These are phyloP conservation scores for Cadophora gregata DNA, from an alignment of 2,329 filamentous ascomycete species.

Conservation along the genomic window DNA sequence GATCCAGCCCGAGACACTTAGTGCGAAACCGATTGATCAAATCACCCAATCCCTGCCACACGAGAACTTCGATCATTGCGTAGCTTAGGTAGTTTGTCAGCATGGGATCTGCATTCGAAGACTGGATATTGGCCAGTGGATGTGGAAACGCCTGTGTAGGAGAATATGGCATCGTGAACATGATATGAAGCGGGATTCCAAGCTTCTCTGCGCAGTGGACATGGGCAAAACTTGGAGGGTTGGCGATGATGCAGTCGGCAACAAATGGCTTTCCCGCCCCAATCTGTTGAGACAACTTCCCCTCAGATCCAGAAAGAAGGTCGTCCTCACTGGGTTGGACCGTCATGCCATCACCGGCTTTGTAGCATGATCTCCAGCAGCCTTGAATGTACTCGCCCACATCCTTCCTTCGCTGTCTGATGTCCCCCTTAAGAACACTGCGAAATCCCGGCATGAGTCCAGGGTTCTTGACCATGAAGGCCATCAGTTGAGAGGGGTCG, in stretches of 20 bases:
- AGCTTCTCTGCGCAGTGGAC: constrained; percentile 78
- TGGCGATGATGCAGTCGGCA: constrained; percentile 81
- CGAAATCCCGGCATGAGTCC: constrained; percentile 85
- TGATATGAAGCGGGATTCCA: constrained; percentile 78
- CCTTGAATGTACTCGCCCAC: constrained; percentile 81
- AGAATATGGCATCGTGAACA: constrained; percentile 89
- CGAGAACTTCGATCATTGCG: constrained; percentile 72
- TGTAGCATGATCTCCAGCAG: constrained; percentile 86
- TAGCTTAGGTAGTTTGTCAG: constrained; percentile 74
- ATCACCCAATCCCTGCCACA: constrained; percentile 82
- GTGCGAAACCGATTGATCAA: constrained; percentile 88
- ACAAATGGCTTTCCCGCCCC: constrained; percentile 66
- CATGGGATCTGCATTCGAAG: constrained; percentile 65
- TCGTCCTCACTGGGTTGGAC: constrained; percentile 34
- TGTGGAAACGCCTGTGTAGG: constrained; percentile 74
- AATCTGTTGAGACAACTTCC: constrained; percentile 37
- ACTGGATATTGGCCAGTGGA: constrained; percentile 70
- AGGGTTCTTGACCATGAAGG: constrained; percentile 90
- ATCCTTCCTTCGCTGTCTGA: constrained; percentile 75
- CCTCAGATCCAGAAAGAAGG: constrained; percentile 41
- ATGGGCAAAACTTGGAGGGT: constrained; percentile 78
- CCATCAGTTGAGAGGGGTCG: constrained; percentile 78
- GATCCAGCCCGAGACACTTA: constrained; percentile 74
- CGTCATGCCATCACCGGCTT: constrained; percentile 71
- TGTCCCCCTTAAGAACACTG: constrained; percentile 75